phyloP scores from a whole-genome alignment of 768 basidiomycete species.

The Sarcodon aspratus region DNA sequence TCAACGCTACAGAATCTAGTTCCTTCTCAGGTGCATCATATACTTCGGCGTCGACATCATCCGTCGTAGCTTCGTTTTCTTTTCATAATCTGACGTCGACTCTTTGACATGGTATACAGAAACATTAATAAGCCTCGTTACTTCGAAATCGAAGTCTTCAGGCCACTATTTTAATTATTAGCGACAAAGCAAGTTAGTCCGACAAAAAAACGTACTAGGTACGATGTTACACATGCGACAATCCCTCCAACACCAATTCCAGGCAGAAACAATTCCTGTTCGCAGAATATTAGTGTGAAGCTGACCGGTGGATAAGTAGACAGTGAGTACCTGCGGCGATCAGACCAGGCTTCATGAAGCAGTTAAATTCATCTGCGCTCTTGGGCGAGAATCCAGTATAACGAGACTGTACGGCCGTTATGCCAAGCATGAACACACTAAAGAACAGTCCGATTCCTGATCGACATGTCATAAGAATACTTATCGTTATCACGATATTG shows the following conservation, averaged over 20 bases:
- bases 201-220: slow-evolving; percentile 35
- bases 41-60: slow-evolving; percentile 11
- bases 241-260: slow-evolving; percentile 69
- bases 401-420: slow-evolving; percentile 15
- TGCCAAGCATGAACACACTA: slow-evolving; percentile 16
- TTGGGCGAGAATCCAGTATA: slow-evolving; percentile 16
- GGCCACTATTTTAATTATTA: slow-evolving; percentile 41
- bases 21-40: slow-evolving; percentile 37
- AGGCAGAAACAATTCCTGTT: slow-evolving; percentile 13
- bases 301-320: slow-evolving; percentile 80
- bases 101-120: slow-evolving; percentile 10
- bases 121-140: slow-evolving; percentile 68
- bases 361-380: slow-evolving; percentile 17
- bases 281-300: slow-evolving; percentile 40
- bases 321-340: slow-evolving; percentile 43
- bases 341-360: slow-evolving; percentile 12
- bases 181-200: neutral
- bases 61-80: slow-evolving; percentile 15
- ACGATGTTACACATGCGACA: slow-evolving; percentile 51
- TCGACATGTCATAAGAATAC: no score
- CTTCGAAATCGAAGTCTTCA: slow-evolving; percentile 71
- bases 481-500: no score
- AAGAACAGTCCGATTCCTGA: slow-evolving; percentile 17
- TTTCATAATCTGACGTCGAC: slow-evolving; percentile 23
- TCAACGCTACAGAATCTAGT: slow-evolving; percentile 50